Conservation (phyloP, 768 basidiomycete genomes). For the Macrolepiota dolichaula region DNA sequence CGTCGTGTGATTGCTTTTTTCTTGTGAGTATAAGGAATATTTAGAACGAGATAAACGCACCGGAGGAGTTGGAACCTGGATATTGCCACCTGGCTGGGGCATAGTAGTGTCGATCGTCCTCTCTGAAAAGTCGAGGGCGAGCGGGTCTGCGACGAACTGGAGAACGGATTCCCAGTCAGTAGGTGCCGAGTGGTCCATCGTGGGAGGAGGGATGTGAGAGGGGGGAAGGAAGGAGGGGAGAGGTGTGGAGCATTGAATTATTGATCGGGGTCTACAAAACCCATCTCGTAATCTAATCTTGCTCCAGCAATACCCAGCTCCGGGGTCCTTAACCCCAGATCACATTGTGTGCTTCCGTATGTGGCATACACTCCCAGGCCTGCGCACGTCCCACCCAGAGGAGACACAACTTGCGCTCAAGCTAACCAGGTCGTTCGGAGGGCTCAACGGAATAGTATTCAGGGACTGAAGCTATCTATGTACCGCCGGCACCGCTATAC, state of each 20-base stretch:
- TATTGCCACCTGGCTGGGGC: slow-evolving; percentile 16
- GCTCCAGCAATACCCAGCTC: neutral
- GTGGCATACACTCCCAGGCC: neutral
- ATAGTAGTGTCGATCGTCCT: slow-evolving; percentile 28
- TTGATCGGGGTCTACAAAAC: slow-evolving; percentile 1
- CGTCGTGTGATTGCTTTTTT: slow-evolving; percentile 42
- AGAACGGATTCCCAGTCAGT: slow-evolving; percentile 61
- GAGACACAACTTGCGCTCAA: neutral
- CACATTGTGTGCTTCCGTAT: neutral
- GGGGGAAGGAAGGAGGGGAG: neutral
- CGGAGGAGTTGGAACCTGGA: slow-evolving; percentile 64
- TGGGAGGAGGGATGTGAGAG: slow-evolving; percentile 15
- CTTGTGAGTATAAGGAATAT: neutral
- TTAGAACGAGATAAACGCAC: slow-evolving; percentile 31
- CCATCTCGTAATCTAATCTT: slow-evolving; percentile 10
- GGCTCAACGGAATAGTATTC: neutral
- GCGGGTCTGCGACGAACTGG: slow-evolving; percentile 52
- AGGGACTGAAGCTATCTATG: neutral
- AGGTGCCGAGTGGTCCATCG: slow-evolving; percentile 27
- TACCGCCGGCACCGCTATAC: slow-evolving; percentile 11
- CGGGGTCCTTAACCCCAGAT: neutral
- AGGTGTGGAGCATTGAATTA: slow-evolving; percentile 9
- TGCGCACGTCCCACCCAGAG: neutral
- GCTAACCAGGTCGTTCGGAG: neutral
- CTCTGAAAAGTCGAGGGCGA: slow-evolving; percentile 35